Evolutionary conservation across 2,329 filamentous ascomycete genomes (phyloP), one percentile per base, ranked within the genome.

Genomic region (Colletotrichum plurivorum): DNA sequence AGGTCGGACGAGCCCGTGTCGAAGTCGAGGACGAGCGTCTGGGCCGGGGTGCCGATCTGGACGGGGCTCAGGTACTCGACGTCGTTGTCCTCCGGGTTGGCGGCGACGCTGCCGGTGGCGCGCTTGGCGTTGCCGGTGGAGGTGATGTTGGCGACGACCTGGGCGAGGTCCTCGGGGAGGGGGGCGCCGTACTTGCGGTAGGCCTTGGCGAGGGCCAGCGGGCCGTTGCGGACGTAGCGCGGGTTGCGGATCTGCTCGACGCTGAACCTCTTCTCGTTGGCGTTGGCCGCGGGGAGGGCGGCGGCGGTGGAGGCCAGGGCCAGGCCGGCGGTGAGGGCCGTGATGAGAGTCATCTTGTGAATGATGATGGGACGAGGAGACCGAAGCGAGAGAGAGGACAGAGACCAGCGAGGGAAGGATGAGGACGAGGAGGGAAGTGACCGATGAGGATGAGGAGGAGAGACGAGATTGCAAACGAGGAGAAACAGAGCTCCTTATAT

Each of bases 1-100:
- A 65, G 75, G 64, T 85, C 83, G 12, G 82, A 81, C 2, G 82
- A 84, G 1, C 83, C 83, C 1, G 84, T 85, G 66, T 85, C 83
- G 54, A 85, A 82, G 71, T 84, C 79, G 56, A 85, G 73, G 43
- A 81, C 78, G 55, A 85, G 74, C 1, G 78, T 82, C 72, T 84
- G 80, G 4, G 80, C 76, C 9, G 83, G 83, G 6, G 81, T 82
- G 15, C 83, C 83, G n/a, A 84, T 80, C 46, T 79, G 74, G 13
- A 84, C 79, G 5, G 80, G 79, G 3, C 78, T 77, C 58, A 83
- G 66, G 71, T 80, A 84, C 73, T 82, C 80, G 20, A 71, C 41
- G n/a, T 83, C 81, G 59, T 74, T 71, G 3, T 74, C 54, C 27
- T 74, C 60, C 1, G 80, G 79, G 0, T 64, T 73, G 46, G 75